Base-by-base conservation (phyloP, 441 rosid species). In the Euphorbia celastroides region DNA sequence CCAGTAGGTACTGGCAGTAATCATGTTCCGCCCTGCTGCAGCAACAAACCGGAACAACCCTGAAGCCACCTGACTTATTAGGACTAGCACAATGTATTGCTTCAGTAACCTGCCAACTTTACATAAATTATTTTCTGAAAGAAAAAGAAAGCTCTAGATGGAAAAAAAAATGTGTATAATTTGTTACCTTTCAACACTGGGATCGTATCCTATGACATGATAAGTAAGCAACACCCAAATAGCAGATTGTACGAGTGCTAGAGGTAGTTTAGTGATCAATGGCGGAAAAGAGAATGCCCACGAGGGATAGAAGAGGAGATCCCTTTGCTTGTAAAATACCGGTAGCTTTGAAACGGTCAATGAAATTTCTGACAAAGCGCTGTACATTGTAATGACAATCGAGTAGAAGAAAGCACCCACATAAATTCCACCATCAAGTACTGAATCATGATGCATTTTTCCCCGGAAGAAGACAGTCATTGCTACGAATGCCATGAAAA, bases 241-340 rank as follows among this genome's bases (percentile, higher is more conserved):
- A 16, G 82, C 86, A 13, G 83, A 86, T 66, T 92, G 90, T 34
- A 80, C 22, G 23, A 88, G 61, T 34, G 92, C 74, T 63, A 88
- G 75, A 2, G 97, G 98, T 58, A 90, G 83, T 79, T 85, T 88
- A 23, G 90, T 86, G 75, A 92, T 77, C 95, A 92, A 90, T 54
- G 84, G 72, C 36, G 96, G 94, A 31, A 92, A 73, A 58, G 92
- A 74, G 70, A 82, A 92, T 0, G 84, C 79, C 96, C 97, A 92
- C 0, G 94, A 64, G 60, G 97, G 97, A 71, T 74, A 88, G 80
- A 91, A 88, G 17, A 75, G 79, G 41, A 83, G 85, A 64, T 87
- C 96, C 27, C 97, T 78, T 72, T 91, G 97, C 77, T 89, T 91
- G 88, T 78, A 89, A 57, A 91, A 91, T 51, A 91, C 89, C 30